Evolutionary conservation across 768 basidiomycete species (phyloP), one percentile per base, ranked within the genome.

Genomic region (Tephrocybe sp.): DNA sequence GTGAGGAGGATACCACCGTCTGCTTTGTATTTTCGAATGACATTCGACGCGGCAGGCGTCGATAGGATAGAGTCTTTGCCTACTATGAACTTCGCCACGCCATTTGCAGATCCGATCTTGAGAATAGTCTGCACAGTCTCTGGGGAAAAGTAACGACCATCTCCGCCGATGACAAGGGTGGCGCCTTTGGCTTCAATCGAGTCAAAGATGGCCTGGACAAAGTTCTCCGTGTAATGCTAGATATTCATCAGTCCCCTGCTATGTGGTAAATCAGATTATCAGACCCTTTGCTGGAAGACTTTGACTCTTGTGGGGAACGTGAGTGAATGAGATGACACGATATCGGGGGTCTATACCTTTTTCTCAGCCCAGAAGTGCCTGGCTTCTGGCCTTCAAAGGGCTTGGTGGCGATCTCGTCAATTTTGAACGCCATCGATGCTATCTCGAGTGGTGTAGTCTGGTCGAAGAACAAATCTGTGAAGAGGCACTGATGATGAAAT

Each of bases 161-260:
- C 97, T 50, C 97, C 97, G 44, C 97, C 96, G 62, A 99, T 83
- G 64, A 98, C 97, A 60, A 98, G 78, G 14, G 94, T 93, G 48
- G 84, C 74, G 24, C 82, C 92, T 54, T 87, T 71, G 44, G 84
- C 81, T 5, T 88, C 81, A 71, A 98, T 91, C 48, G 95, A 90
- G 70, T 90, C 84, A 63, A 95, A 81, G 76, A 93, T 99, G 59
- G 96, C 73, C 70, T 98, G 96, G 51, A 98, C 69, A 62, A 99
- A 99, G 78, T 98, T 99, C 74, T 98, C 97, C 39, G 97, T 99
- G 75, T 98, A 99, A 77, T 98, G 86, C 92, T 94, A 62, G 38
- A 41, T 42, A 41, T 14, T n/a, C 21, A 26, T 50, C 47, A 61
- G 53, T 48, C n/a, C n/a, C n/a, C n/a, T 20, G 41, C 18, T 39